Conservation (phyloP, 129 eudicot genomes). For the Centella asiatica region DNA sequence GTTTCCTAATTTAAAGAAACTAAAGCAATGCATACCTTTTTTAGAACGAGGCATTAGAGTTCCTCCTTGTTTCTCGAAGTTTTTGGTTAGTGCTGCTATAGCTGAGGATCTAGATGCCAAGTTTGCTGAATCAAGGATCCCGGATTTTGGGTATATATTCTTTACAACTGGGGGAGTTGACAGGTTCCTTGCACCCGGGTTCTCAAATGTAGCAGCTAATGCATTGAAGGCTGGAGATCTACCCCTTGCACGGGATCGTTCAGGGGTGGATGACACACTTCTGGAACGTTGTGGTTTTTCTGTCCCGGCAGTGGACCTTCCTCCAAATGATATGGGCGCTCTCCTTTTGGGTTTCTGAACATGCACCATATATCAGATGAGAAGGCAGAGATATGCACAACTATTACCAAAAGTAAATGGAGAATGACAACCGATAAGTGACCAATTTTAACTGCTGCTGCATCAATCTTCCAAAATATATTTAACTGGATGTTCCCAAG, state of each 20-base stretch:
- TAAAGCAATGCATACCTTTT: slow-evolving; percentile 43
- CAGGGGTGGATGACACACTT: slow-evolving; percentile 76
- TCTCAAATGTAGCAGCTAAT: slow-evolving; percentile 92
- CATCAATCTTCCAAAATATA: no score
- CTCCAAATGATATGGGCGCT: slow-evolving; percentile 46
- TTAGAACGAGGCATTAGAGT: slow-evolving; percentile 55
- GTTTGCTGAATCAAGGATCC: slow-evolving; percentile 39
- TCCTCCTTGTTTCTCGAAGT: slow-evolving; percentile 61
- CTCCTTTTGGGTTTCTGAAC: slow-evolving; percentile 90
- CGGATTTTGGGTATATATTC: slow-evolving; percentile 65
- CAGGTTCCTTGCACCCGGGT: slow-evolving; percentile 60
- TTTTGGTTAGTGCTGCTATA: slow-evolving; percentile 50
- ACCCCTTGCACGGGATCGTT: slow-evolving; percentile 82
- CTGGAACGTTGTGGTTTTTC: slow-evolving; percentile 95
- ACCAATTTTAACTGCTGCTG: not conserved
- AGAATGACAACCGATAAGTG: not conserved
- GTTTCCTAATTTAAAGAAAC: not conserved
- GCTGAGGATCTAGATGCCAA: slow-evolving; percentile 49
- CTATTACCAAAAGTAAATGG: not conserved
- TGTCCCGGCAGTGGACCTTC: slow-evolving; percentile 58
- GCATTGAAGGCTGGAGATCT: slow-evolving; percentile 97
- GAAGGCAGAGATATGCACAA: not conserved
- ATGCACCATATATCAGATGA: slow-evolving; percentile 13
- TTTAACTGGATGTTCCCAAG: no score
- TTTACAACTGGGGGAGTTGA: slow-evolving; percentile 91